These are phyloP conservation scores for Carnegiea gigantea DNA, from an alignment of 179 eudicot genomes.

Conservation along the genomic window DNA sequence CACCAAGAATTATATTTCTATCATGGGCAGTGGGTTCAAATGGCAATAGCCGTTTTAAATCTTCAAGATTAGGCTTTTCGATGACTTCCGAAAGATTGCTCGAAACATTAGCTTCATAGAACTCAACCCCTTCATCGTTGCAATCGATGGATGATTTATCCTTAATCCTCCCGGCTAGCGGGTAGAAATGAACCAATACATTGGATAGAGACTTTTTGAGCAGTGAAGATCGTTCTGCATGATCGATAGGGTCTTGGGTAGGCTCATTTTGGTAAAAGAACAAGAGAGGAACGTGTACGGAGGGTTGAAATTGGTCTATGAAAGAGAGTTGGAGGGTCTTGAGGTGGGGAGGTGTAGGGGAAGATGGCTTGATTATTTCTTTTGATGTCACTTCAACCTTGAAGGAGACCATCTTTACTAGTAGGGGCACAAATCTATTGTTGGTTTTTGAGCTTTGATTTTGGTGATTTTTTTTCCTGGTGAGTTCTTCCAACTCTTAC, in stretches of 20 bases:
- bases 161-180: constrained; percentile 19
- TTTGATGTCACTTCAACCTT: constrained; percentile 13
- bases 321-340: constrained; percentile 14
- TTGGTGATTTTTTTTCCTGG: too few relatives aligned
- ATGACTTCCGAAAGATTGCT: background rate
- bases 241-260: background rate
- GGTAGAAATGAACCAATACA: constrained; percentile 17
- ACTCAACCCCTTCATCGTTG: constrained; percentile 21
- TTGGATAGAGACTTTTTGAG: constrained; percentile 16
- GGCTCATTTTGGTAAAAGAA: constrained; percentile 14
- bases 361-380: constrained; percentile 23
- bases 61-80: background rate
- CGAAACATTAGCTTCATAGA: constrained; percentile 5
- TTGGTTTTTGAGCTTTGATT: background rate
- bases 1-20: background rate
- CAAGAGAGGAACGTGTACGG: background rate
- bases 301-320: constrained; percentile 18
- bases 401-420: background rate
- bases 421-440: background rate
- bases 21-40: background rate
- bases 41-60: background rate
- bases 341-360: constrained; percentile 17
- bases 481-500: too few relatives aligned
- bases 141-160: background rate
- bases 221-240: background rate